Base-by-base conservation (phyloP, 164 flowering plant genomes). In the Dillenia suffruticosa region DNA sequence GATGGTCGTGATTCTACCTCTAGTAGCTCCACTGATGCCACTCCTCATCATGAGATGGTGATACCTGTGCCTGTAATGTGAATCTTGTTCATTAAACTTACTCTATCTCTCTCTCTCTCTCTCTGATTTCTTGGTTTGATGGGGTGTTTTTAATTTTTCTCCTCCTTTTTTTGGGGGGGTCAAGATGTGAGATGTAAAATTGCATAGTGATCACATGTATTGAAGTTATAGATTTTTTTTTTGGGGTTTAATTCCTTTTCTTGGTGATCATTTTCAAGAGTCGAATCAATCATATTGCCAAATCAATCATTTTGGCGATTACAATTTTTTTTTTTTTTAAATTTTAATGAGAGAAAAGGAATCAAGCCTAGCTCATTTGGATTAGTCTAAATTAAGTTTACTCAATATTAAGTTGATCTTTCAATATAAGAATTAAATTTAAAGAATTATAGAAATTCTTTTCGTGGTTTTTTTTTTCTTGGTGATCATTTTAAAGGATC, bases 61-160 rank as follows among this genome's bases (percentile, higher is more conserved):
- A 48, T 61, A 10, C 73, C 73, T 12, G 59, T 71, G 49, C 71
- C 72, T 1, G 74, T 73, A 22, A 74, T 67, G 73, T 75, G 61
- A 74, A 24, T 45, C 9, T 9, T 9, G 3, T 43, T 44, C 9
- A 44, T 8, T 6, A 9, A 13, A 0, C 50, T 9, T 1, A 12
- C n/a, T 22, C 12, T 46, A 43, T 6, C 47, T n/a, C 10, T 9
- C 6, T 15, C n/a, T 22, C 12, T 46, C 44, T 56, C 1, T 26
- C 11, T 1, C 8, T n/a, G 45, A 8, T 32, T 22, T 10, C 12
- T 32, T 32, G 58, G 10, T 1, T 15, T 61, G 40, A 5, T 12
- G n/a, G 40, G 22, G 17, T 45, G 19, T 17, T 46, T 11, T 54
- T 7, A 32, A 11, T 15, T 61, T 11, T n/a, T 51, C 52, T 17